phyloP scores from a whole-genome alignment of 2,329 filamentous ascomycete genomes.

The Massarina eburnea region DNA sequence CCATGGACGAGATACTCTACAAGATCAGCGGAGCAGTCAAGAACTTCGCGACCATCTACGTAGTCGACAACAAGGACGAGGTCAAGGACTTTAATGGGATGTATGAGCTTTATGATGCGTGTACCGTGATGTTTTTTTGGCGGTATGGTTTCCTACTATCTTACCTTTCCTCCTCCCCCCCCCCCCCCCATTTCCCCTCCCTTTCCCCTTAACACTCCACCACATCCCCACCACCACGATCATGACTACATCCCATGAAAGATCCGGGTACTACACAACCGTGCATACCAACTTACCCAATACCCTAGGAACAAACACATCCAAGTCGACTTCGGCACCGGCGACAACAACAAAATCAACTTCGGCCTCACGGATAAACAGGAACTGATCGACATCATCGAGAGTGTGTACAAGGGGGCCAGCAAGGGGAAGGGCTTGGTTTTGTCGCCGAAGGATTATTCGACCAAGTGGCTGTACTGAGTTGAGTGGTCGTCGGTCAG shows the following conservation, averaged over 20 bases:
- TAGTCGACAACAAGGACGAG: slow-evolving; percentile 73
- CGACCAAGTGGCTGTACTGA: slow-evolving; percentile 60
- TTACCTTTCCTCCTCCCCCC: not conserved
- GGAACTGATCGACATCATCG: slow-evolving; percentile 96
- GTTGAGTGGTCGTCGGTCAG: no score
- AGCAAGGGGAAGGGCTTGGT: slow-evolving; percentile 95
- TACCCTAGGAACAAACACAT: slow-evolving; percentile 23
- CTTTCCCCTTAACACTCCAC: no score
- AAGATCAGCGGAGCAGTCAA: slow-evolving; percentile 59
- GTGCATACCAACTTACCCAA: no score
- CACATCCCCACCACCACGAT: no score
- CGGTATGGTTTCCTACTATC: slow-evolving; percentile 70
- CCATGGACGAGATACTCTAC: slow-evolving; percentile 25
- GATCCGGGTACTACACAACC: no score
- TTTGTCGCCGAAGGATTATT: slow-evolving; percentile 84
- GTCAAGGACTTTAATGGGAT: slow-evolving; percentile 90
- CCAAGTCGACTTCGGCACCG: slow-evolving; percentile 60
- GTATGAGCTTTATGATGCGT: slow-evolving; percentile 85
- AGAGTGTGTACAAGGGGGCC: slow-evolving; percentile 91
- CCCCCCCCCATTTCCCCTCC: no score
- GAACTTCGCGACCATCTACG: slow-evolving; percentile 85
- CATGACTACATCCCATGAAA: no score
- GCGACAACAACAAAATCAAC: slow-evolving; percentile 96
- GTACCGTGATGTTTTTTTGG: slow-evolving; percentile 94
- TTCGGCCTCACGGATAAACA: slow-evolving; percentile 94